These are phyloP conservation scores for Pythium aquatile DNA, from an alignment of 352 stramenopile genomes.

Conservation along the genomic window DNA sequence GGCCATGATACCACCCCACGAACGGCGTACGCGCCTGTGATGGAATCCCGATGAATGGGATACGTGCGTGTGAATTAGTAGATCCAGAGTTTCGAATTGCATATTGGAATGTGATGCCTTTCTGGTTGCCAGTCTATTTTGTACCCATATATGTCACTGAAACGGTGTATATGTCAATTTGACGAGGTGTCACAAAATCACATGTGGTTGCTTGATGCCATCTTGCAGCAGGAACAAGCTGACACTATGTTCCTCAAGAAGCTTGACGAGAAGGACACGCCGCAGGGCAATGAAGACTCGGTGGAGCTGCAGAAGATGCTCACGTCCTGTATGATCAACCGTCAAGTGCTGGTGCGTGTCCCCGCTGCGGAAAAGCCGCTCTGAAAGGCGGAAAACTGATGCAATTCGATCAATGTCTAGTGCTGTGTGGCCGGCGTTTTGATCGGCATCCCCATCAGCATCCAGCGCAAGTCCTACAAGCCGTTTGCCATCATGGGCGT, in stretches of 20 bases:
- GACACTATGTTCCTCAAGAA: conserved; percentile 56
- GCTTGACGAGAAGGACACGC: conserved; percentile 38
- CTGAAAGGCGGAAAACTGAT: neutral
- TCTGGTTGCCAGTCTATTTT: neutral
- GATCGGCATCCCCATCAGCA: conserved; percentile 82
- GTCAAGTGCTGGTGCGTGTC: conserved; percentile 66
- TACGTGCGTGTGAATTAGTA: neutral
- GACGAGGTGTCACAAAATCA: neutral
- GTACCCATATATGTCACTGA: neutral
- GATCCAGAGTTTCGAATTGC: neutral
- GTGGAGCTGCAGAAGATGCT: conserved; percentile 78
- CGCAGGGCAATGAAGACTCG: conserved; percentile 68
- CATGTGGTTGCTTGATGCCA: neutral
- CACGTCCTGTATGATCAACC: conserved; percentile 84
- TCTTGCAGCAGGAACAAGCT: neutral
- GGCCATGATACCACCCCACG: conserved; percentile 6
- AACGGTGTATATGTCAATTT: conserved; percentile 1
- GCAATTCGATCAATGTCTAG: conserved; percentile 20
- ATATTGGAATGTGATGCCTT: neutral
- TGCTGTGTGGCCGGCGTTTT: conserved; percentile 78
- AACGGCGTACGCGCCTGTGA: conserved; percentile 7
- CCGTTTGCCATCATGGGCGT: conserved; percentile 76
- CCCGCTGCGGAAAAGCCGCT: neutral
- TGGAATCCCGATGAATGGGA: neutral
- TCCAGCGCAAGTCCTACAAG: conserved; percentile 76